Percentiles rank a stretch among this genome's conserved stretches.
phyloP scores from a whole-genome alignment of 768 basidiomycete genomes.

The Amanita brunnescens region DNA sequence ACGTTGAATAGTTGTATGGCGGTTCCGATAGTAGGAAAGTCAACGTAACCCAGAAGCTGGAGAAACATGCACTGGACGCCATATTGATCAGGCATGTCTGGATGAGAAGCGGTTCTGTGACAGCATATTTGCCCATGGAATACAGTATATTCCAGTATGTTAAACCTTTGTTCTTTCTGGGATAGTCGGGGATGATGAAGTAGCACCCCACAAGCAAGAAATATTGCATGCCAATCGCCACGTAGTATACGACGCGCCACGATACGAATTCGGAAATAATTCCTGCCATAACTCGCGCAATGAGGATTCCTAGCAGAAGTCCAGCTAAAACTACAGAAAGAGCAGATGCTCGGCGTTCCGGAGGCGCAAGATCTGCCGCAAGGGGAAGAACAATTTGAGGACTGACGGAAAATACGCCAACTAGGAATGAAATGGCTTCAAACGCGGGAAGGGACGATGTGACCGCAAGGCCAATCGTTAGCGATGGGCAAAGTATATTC shows the following conservation, averaged over 20 bases:
- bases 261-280: slow-evolving; percentile 63
- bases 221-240: slow-evolving; percentile 64
- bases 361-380: slow-evolving; percentile 77
- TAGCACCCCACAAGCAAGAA: slow-evolving; percentile 52
- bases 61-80: slow-evolving; percentile 50
- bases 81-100: slow-evolving; percentile 59
- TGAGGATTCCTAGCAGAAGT: slow-evolving; percentile 63
- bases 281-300: slow-evolving; percentile 68
- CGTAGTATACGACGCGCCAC: slow-evolving; percentile 73
- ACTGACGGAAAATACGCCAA: slow-evolving; percentile 63
- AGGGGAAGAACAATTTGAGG: slow-evolving; percentile 72
- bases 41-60: slow-evolving; percentile 62
- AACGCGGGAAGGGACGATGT: slow-evolving; percentile 53
- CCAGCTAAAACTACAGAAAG: slow-evolving; percentile 66
- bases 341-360: slow-evolving; percentile 62
- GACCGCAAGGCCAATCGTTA: slow-evolving; percentile 67
- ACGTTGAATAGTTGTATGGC: slow-evolving; percentile 73
- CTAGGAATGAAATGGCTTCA: slow-evolving; percentile 59
- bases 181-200: slow-evolving; percentile 73
- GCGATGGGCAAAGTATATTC: slow-evolving; percentile 38
- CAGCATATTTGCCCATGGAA: slow-evolving; percentile 69
- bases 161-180: slow-evolving; percentile 57
- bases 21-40: slow-evolving; percentile 76
- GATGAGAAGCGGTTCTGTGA: slow-evolving; percentile 72
- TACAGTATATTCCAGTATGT: slow-evolving; percentile 61